Conservation (phyloP, 75 land plant species). For the Pinus tabuliformis region DNA sequence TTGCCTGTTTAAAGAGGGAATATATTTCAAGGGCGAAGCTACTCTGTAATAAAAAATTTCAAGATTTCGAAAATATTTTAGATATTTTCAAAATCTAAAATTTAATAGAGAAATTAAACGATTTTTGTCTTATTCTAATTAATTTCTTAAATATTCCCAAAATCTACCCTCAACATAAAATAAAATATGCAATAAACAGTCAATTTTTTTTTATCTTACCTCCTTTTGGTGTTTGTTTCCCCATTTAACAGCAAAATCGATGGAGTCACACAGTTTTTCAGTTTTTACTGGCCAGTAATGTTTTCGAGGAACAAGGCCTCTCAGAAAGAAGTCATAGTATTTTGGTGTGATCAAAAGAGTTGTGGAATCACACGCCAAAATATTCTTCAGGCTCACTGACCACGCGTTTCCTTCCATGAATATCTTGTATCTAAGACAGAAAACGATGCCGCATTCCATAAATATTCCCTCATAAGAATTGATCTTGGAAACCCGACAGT, state of each 20-base stretch:
- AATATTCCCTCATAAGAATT: no score
- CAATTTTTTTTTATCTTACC: slow-evolving; percentile 16
- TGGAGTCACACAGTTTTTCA: slow-evolving; percentile 32
- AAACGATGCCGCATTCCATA: background rate
- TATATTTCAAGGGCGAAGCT: no score
- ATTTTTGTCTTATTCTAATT: no score
- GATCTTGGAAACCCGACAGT: no score
- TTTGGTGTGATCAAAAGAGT: slow-evolving; percentile 34
- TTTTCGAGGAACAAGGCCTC: slow-evolving; percentile 36
- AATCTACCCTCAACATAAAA: no score
- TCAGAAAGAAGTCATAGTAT: slow-evolving; percentile 48
- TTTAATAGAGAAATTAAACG: no score
- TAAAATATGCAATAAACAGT: background rate
- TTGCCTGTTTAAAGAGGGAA: background rate
- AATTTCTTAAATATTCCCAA: no score
- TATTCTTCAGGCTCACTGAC: slow-evolving; percentile 59
- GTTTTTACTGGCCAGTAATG: slow-evolving; percentile 49
- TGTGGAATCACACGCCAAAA: slow-evolving; percentile 58
- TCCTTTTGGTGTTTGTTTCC: slow-evolving; percentile 40
- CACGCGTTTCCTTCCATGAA: slow-evolving; percentile 14
- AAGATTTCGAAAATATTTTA: no score
- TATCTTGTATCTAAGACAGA: slow-evolving; percentile 44
- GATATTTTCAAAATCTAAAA: no score
- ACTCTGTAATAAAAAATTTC: no score
- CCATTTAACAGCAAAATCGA: slow-evolving; percentile 58